These are phyloP conservation scores for Magnusiomyces tetraspermus DNA, from an alignment of 1,139 yeast genomes.

Conservation along the genomic window DNA sequence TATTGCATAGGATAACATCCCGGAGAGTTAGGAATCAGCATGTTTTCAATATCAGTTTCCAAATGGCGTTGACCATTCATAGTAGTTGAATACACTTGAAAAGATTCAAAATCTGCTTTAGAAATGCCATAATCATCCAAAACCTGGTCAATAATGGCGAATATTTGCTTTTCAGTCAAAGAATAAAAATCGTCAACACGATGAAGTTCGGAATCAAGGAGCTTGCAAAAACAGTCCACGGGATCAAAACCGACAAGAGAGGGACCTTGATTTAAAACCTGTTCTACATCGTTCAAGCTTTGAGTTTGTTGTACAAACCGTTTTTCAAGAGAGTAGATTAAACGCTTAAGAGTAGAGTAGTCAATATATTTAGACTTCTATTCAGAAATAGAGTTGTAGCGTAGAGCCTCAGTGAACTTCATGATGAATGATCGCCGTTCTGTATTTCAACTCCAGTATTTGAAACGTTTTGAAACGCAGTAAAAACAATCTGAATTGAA, in stretches of 20 bases:
- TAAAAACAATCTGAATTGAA: too few species aligned
- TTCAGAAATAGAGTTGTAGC: slow-evolving; percentile 73
- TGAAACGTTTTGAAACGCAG: too few species aligned
- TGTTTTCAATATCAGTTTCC: too few species aligned
- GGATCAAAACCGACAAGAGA: slow-evolving; percentile 35
- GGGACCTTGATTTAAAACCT: slow-evolving; percentile 31
- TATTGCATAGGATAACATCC: too few species aligned
- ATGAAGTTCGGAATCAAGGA: slow-evolving; percentile 45
- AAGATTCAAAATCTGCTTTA: too few species aligned
- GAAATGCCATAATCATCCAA: slow-evolving; percentile 20
- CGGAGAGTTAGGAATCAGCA: too few species aligned
- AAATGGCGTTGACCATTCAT: too few species aligned
- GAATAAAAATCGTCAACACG: slow-evolving; percentile 49
- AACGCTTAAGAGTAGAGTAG: slow-evolving; percentile 47
- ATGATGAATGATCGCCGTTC: slow-evolving; percentile 29
- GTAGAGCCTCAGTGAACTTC: slow-evolving; percentile 68
- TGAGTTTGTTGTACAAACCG: slow-evolving; percentile 21
- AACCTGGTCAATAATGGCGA: slow-evolving; percentile 39
- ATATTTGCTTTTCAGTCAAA: slow-evolving; percentile 42
- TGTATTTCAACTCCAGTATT: too few species aligned
- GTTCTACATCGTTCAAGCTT: slow-evolving; percentile 26
- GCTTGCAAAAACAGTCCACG: slow-evolving; percentile 40
- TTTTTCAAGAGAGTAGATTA: slow-evolving; percentile 42
- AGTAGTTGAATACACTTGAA: too few species aligned
- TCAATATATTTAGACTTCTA: slow-evolving; percentile 64